A percentile compares a stretch with the other conserved stretches of the same genome.
Conservation (phyloP, 1,284 basidiomycete species). For the Porogramme epimiltina region DNA sequence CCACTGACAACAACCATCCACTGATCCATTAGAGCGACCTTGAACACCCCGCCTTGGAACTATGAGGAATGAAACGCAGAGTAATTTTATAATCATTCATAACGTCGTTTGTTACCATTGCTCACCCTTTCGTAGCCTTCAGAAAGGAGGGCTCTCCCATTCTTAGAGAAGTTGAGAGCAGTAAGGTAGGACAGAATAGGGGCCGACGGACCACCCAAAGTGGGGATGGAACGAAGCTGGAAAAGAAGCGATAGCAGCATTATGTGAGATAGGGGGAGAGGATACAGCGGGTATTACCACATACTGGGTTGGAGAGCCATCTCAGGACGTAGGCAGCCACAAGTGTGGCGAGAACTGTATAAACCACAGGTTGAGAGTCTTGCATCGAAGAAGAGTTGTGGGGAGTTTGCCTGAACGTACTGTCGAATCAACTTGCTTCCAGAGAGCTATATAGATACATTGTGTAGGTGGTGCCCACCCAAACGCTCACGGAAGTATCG, state of each 20-base stretch:
- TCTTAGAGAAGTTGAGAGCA: conserved; percentile 10
- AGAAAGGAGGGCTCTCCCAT: conserved; percentile 25
- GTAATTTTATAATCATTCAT: background rate
- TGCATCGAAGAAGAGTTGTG: no score
- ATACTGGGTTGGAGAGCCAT: background rate
- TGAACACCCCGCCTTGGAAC: conserved; percentile 41
- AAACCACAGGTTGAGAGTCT: background rate
- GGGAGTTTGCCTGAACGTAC: no score
- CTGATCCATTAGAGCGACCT: conserved; percentile 35
- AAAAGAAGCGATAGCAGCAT: background rate
- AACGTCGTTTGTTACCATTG: no score
- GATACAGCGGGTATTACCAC: background rate
- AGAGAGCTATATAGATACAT: no score
- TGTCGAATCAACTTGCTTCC: no score
- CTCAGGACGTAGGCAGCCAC: background rate
- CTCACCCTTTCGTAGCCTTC: conserved; percentile 34
- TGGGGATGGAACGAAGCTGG: background rate
- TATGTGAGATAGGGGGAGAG: background rate
- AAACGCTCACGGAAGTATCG: no score
- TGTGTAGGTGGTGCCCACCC: no score
- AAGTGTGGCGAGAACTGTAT: background rate
- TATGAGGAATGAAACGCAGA: conserved; percentile 8
- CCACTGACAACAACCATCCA: conserved; percentile 45
- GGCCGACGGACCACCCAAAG: conserved; percentile 4
- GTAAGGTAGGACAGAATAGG: conserved; percentile 22